A percentile compares a stretch with the other conserved stretches of the same genome.
Conservation (phyloP, 2,329 filamentous ascomycete species). For the Elsinoe fawcettii region DNA sequence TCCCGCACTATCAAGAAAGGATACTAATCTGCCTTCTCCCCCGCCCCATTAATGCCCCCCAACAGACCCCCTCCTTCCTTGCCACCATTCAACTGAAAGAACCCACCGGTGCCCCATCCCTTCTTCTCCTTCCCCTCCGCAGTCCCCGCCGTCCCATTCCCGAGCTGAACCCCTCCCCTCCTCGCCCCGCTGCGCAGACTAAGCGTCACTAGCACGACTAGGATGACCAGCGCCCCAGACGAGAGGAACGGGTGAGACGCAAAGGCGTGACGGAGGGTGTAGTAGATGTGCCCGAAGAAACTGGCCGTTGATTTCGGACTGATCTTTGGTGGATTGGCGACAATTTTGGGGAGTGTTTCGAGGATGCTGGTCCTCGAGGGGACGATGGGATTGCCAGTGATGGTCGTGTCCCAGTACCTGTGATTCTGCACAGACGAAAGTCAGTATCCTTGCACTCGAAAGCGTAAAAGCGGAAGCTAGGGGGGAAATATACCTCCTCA, state of each 20-base stretch:
- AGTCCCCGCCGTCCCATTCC: background rate
- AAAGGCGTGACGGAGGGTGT: slow-evolving; percentile 34
- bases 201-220: background rate
- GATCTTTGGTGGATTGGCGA: slow-evolving; percentile 61
- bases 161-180: background rate
- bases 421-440: slow-evolving; percentile 60
- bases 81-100: slow-evolving; percentile 11
- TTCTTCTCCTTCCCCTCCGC: slow-evolving; percentile 2
- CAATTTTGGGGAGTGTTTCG: slow-evolving; percentile 70
- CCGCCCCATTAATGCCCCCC: background rate
- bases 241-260: slow-evolving; percentile 40
- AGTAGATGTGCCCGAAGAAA: slow-evolving; percentile 61
- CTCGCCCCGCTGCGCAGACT: background rate
- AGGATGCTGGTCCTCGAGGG: slow-evolving; percentile 84
- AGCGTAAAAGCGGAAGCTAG: no score
- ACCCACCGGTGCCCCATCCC: slow-evolving; percentile 1
- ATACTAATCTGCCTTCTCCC: slow-evolving; percentile 14
- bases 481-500: slow-evolving; percentile 66
- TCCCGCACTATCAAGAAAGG: background rate
- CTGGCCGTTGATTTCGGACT: slow-evolving; percentile 70
- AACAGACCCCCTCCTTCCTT: slow-evolving; percentile 9
- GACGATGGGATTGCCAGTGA: slow-evolving; percentile 81
- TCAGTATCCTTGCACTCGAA: no score
- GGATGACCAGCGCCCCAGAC: slow-evolving; percentile 45
- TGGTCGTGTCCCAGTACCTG: slow-evolving; percentile 88